phyloP scores from a whole-genome alignment of 495 filamentous ascomycete species.

The Thermochaetoides thermophila region DNA sequence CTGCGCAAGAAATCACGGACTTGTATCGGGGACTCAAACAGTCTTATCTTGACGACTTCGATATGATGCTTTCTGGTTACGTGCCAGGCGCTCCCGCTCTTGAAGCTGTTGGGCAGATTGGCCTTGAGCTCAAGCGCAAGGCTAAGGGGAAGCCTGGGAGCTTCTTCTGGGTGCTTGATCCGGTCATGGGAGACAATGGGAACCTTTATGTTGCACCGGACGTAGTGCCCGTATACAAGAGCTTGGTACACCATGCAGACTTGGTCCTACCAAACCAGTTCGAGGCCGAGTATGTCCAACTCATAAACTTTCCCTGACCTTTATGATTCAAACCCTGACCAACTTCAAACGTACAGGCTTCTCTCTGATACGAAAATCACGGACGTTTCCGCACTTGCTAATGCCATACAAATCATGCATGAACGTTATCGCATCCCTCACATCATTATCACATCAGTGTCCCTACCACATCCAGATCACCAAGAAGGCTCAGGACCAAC shows the following conservation, averaged over 20 bases:
- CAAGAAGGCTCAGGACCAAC: constrained; percentile 30
- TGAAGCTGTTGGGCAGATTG: constrained; percentile 71
- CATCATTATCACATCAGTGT: constrained; percentile 80
- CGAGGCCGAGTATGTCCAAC: constrained; percentile 76
- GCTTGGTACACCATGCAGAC: constrained; percentile 63
- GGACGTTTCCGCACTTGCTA: constrained; percentile 52
- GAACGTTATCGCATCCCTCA: constrained; percentile 65
- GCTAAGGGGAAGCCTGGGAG: constrained; percentile 46
- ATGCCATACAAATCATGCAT: constrained; percentile 67
- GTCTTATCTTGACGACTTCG: constrained; percentile 69
- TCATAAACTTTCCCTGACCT: neutral
- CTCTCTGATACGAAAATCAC: constrained; percentile 73
- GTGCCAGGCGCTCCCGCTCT: constrained; percentile 73
- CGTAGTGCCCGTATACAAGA: constrained; percentile 81
- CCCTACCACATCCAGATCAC: constrained; percentile 27
- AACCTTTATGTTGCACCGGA: constrained; percentile 78
- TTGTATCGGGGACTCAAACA: constrained; percentile 74
- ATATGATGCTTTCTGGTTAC: constrained; percentile 88
- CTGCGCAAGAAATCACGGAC: constrained; percentile 67
- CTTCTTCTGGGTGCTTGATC: constrained; percentile 97
- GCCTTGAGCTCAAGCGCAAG: constrained; percentile 57
- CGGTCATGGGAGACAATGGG: constrained; percentile 95
- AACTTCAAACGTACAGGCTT: constrained; percentile 32
- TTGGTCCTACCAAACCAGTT: constrained; percentile 93
- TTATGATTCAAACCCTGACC: neutral